Base-by-base conservation (phyloP, 805 yeast species). In the Starmerella floris region DNA sequence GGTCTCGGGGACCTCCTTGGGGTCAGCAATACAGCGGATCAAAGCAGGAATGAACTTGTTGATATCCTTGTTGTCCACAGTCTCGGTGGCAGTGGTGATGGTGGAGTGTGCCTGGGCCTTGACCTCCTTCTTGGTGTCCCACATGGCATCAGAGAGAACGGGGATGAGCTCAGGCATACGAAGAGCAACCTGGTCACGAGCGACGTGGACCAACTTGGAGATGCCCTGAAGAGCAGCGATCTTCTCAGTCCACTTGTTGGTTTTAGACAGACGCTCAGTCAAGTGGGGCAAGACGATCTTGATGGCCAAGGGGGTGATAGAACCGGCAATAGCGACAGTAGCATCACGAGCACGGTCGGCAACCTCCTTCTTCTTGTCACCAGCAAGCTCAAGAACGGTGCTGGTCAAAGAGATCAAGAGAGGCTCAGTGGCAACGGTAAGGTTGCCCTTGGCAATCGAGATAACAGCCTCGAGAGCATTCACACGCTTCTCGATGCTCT, bases 141-240 rank as follows among this genome's bases (percentile, higher is more conserved):
- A 91, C 97, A 91, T 91, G 61, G 96, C 84, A 75, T 91, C 99
- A 59, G 98, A 91, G 61, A 91, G 73, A 56, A 80, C 91, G 68
- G 99, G 98, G 62, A 91, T 88, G 67, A 91, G 78, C 76, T 91
- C 97, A 62, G 97, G 95, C 97, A 91, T 91, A 77, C 98, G 85
- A 62, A 91, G 76, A 58, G 98, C 95, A 57, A 91, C 73, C 76
- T 87, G 99, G 59, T 70, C 81, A 69, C 87, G 88, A 59, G 98
- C 95, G 57, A 84, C 74, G 64, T 83, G 94, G 59, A 91, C 98
- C 62, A 88, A 73, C 56, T 76, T 76, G 54, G 94, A 68, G 62
- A 91, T 72, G 60, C 94, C 81, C 63, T 75, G 76, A 66, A 91
- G 74, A 59, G 87, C 72, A 57, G 95, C 82, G 61, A 79, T 80